Evolutionary conservation across 352 stramenopile species (phyloP).

Genomic region (Globisporangium solare): DNA sequence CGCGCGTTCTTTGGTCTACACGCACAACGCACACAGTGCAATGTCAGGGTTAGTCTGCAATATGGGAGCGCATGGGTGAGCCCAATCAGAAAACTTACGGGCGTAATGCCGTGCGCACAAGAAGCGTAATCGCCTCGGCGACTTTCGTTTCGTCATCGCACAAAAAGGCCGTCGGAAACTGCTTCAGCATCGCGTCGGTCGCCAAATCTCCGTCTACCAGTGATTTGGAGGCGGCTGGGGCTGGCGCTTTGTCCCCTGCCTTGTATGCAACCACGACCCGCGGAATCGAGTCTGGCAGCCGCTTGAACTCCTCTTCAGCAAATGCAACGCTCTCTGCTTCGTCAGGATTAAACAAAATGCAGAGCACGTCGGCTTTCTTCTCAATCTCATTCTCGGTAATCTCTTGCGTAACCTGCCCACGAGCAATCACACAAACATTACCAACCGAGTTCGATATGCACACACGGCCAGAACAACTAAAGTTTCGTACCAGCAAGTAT

Average conservation of each 20-base stretch:
- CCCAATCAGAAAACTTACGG: constrained; percentile 37
- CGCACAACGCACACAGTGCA: background rate
- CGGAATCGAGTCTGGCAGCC: constrained; percentile 46
- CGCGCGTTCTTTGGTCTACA: constrained; percentile 43
- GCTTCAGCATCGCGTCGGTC: constrained; percentile 50
- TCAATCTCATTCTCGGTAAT: constrained; percentile 60
- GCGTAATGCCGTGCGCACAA: constrained; percentile 45
- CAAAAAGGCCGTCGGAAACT: constrained; percentile 35
- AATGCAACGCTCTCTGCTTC: constrained; percentile 36
- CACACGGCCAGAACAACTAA: background rate
- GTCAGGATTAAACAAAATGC: constrained; percentile 59
- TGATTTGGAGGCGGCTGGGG: constrained; percentile 10
- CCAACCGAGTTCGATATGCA: background rate
- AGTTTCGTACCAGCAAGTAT: constrained; percentile 54
- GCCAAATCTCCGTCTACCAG: constrained; percentile 24
- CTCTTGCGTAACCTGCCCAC: constrained; percentile 55
- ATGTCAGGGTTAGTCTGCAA: constrained; percentile 1
- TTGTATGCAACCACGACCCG: constrained; percentile 60
- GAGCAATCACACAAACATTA: constrained; percentile 2
- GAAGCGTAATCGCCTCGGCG: constrained; percentile 26
- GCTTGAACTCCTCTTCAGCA: constrained; percentile 51
- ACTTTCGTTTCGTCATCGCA: constrained; percentile 36
- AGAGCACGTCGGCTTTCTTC: constrained; percentile 66
- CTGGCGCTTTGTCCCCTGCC: constrained; percentile 4
- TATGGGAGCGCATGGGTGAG: background rate